Base-by-base conservation (phyloP, 108 stramenopile species). In the Bacterosira constricta region DNA sequence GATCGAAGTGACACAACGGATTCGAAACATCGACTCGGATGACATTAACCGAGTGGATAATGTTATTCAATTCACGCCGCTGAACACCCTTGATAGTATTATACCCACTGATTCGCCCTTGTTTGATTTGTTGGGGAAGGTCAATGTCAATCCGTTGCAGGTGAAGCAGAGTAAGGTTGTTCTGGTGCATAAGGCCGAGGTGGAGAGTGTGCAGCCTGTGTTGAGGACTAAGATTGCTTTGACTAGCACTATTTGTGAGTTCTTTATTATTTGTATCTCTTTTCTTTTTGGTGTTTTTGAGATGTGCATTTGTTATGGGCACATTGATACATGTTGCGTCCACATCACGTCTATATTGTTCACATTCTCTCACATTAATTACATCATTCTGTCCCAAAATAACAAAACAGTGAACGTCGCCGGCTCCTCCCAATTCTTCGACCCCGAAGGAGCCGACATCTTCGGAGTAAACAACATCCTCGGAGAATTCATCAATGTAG, bases 161-260 rank as follows among this genome's bases (percentile, higher is more conserved):
- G 81, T 93, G 6, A 83, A 56, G 26, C 74, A 87, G 7, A 32
- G 65, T 18, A 90, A 90, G 78, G 72, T 87, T 1, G 79, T 87
- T 4, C 67, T 93, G 39, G 59, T 87, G 15, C 92, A 93, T 79
- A 89, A 88, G 71, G 92, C 92, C 4, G 74, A 86, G 62, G 80
- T 89, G 18, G 77, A 86, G 54, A 75, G 69, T 55, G 53, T 67
- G 8, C 39, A 31, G 1, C 86, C 89, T 1, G 64, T 83, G 6
- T 54, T 88, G 47, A 79, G 81, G 25, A 86, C 77, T 0, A 86
- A 85, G 58, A 71, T 93, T 46, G 68, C 77, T 80, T 50, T 45
- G 80, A 63, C 63, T 51, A 70, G 69, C 80, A 66, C 86, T 78
- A 20, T 63, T 6, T 11, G 63, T 67, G 67, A 66, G 66, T 69